Conservation (phyloP, 805 yeast species). For the Wickerhamomyces queroliae region DNA sequence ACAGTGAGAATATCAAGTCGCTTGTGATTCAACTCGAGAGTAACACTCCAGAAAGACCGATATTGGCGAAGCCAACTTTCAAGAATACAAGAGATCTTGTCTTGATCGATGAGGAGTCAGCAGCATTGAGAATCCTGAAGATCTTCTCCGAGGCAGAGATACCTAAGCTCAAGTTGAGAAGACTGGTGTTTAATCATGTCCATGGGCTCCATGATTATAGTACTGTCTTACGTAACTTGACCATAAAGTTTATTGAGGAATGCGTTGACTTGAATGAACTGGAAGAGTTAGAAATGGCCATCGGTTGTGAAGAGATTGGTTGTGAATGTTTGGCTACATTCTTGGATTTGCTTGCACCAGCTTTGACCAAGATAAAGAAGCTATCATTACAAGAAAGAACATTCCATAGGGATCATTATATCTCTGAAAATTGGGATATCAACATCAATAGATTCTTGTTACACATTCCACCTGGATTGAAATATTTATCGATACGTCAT, state of each 20-base stretch:
- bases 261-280: slow-evolving; percentile 26
- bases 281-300: slow-evolving; percentile 40
- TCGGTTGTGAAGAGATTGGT: slow-evolving; percentile 46
- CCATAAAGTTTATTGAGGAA: slow-evolving; percentile 23
- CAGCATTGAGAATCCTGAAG: slow-evolving; percentile 31
- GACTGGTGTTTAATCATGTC: slow-evolving; percentile 36
- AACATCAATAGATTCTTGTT: slow-evolving; percentile 36
- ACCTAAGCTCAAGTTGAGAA: slow-evolving; percentile 20
- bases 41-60: neutral
- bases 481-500: slow-evolving; percentile 48
- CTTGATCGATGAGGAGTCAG: slow-evolving; percentile 29
- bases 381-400: slow-evolving; percentile 28
- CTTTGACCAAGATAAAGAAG: slow-evolving; percentile 17
- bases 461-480: slow-evolving; percentile 30
- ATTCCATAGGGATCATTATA: slow-evolving; percentile 37
- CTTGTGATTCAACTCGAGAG: neutral
- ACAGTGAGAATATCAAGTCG: slow-evolving; percentile 1
- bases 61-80: slow-evolving; percentile 1
- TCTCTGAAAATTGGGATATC: slow-evolving; percentile 52
- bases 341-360: slow-evolving; percentile 30
- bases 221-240: slow-evolving; percentile 26
- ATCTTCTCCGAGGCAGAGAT: slow-evolving; percentile 14
- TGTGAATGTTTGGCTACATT: slow-evolving; percentile 43
- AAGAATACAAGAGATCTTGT: slow-evolving; percentile 18
- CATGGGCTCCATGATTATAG: slow-evolving; percentile 41